Conservation (phyloP, 352 stramenopile species). For the Globisporangium ultimum region DNA sequence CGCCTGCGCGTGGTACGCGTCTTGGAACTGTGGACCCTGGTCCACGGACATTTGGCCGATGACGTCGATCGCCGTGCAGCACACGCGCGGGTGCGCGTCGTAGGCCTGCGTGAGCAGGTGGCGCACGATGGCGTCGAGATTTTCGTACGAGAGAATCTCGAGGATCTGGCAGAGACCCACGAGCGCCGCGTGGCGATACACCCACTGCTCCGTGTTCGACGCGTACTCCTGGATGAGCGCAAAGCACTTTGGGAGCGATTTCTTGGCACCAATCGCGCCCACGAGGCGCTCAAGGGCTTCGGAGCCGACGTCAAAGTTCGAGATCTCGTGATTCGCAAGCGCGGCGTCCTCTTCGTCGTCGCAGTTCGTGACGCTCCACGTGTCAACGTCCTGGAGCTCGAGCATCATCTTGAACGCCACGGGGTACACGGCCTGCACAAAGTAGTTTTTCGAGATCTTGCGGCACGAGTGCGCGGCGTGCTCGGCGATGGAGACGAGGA, state of each 20-base stretch:
- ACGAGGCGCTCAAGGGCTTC: conserved; percentile 77
- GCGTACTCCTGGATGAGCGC: conserved; percentile 74
- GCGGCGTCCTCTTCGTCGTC: conserved; percentile 58
- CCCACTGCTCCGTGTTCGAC: conserved; percentile 54
- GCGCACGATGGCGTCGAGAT: conserved; percentile 67
- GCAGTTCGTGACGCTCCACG: conserved; percentile 62
- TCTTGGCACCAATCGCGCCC: conserved; percentile 55
- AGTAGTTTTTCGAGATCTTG: conserved; percentile 71
- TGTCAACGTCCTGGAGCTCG: conserved; percentile 69
- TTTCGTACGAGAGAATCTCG: conserved; percentile 54
- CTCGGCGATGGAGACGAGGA: conserved; percentile 77
- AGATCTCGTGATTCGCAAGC: conserved; percentile 66
- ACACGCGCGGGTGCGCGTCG: conserved; percentile 72
- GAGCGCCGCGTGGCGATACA: conserved; percentile 72
- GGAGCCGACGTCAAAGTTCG: conserved; percentile 84
- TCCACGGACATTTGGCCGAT: conserved; percentile 79
- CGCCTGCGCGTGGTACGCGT: conserved; percentile 65
- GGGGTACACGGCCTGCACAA: conserved; percentile 69
- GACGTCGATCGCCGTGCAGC: conserved; percentile 81
- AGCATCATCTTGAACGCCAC: conserved; percentile 86
- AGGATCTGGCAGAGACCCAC: conserved; percentile 83
- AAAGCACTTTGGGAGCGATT: conserved; percentile 76
- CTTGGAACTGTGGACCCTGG: conserved; percentile 77
- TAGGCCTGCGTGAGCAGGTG: conserved; percentile 67
- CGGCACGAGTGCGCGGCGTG: conserved; percentile 58